These are phyloP conservation scores for Fomitopsis palustris DNA, from an alignment of 1,284 basidiomycete genomes.

Conservation along the genomic window DNA sequence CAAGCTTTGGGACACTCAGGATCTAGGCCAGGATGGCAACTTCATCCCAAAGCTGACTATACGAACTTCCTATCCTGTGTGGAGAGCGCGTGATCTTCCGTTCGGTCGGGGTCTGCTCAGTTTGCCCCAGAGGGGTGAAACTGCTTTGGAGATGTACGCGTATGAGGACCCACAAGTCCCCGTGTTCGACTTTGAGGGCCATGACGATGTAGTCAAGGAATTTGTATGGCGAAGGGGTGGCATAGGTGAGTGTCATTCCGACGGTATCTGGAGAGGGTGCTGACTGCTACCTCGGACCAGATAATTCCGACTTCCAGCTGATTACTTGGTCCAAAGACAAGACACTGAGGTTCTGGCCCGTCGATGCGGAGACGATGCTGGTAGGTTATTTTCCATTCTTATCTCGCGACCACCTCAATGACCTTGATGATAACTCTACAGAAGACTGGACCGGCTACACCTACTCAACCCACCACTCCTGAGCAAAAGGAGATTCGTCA, in stretches of 20 bases:
- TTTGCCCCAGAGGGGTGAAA: slow-evolving; percentile 87
- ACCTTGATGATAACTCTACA: slow-evolving; percentile 9
- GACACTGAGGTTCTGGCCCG: slow-evolving; percentile 89
- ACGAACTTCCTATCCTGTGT: slow-evolving; percentile 84
- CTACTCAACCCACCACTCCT: slow-evolving; percentile 9
- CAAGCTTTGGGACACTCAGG: slow-evolving; percentile 73
- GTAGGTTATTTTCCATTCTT: slow-evolving; percentile 29
- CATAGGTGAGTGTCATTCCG: slow-evolving; percentile 42
- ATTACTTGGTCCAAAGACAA: slow-evolving; percentile 98
- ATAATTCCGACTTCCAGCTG: slow-evolving; percentile 81
- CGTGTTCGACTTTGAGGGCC: slow-evolving; percentile 82
- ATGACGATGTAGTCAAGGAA: slow-evolving; percentile 94
- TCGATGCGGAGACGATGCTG: slow-evolving; percentile 70
- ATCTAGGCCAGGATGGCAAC: slow-evolving; percentile 3
- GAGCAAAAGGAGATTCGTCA: slow-evolving; percentile 3
- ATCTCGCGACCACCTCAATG: background rate
- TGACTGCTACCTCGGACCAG: slow-evolving; percentile 24
- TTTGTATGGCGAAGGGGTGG: slow-evolving; percentile 90
- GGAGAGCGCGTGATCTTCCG: slow-evolving; percentile 90
- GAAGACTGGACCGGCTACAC: slow-evolving; percentile 18
- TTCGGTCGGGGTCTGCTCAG: slow-evolving; percentile 91
- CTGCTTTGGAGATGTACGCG: slow-evolving; percentile 83
- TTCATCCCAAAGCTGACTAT: slow-evolving; percentile 52
- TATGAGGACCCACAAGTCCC: slow-evolving; percentile 46
- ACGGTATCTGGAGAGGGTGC: slow-evolving; percentile 22